A percentile compares a stretch with the other conserved stretches of the same genome.
phyloP scores from a whole-genome alignment of 257 asterid genomes.

The Pogostemon cablin region DNA sequence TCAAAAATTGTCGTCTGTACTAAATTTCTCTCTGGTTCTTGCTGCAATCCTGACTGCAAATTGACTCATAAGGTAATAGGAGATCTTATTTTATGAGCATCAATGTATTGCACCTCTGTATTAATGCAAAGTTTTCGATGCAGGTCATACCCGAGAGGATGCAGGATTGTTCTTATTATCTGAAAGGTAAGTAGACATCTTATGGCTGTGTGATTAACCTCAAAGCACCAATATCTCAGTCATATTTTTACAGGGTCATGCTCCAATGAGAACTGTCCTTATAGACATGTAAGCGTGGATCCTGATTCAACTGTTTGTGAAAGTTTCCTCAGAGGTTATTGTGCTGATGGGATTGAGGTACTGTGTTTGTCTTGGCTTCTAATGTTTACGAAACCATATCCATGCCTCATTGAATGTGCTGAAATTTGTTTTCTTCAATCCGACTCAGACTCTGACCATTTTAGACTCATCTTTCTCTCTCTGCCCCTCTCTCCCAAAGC shows the following conservation, averaged over 20 bases:
- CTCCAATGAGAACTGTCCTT: slow-evolving; percentile 86
- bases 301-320: slow-evolving; percentile 76
- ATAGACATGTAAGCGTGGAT: slow-evolving; percentile 88
- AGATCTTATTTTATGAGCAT: slow-evolving; percentile 27
- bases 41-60: slow-evolving; percentile 72
- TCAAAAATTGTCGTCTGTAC: slow-evolving; percentile 94
- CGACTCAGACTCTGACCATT: no score
- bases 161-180: slow-evolving; percentile 94
- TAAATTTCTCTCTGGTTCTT: slow-evolving; percentile 79
- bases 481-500: no score
- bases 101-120: background rate
- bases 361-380: slow-evolving; percentile 32
- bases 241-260: slow-evolving; percentile 70
- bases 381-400: slow-evolving; percentile 22
- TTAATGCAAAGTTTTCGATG: slow-evolving; percentile 36
- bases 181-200: slow-evolving; percentile 64
- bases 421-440: no score
- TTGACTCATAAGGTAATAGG: slow-evolving; percentile 90
- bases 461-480: no score
- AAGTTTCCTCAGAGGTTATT: slow-evolving; percentile 90
- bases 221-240: slow-evolving; percentile 33
- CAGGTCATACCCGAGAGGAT: slow-evolving; percentile 97
- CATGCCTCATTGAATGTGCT: background rate
- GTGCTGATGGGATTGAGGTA: slow-evolving; percentile 98
- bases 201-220: slow-evolving; percentile 12